phyloP scores from a whole-genome alignment of 768 basidiomycete genomes.

The Leccinum aurantiacum region DNA sequence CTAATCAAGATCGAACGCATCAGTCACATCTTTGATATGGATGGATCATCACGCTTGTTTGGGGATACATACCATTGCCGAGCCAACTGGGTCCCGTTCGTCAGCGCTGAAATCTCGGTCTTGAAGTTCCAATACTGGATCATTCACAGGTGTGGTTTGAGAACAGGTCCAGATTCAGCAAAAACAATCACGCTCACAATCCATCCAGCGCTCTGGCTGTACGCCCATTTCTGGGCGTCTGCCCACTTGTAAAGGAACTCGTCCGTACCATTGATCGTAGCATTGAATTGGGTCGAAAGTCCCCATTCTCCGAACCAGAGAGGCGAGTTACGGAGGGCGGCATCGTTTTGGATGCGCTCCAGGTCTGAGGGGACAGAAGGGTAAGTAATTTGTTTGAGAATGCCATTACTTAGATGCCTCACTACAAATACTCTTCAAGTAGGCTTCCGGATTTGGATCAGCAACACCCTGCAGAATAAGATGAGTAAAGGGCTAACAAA shows the following conservation, averaged over 20 bases:
- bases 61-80: background rate
- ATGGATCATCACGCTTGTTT: background rate
- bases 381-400: background rate
- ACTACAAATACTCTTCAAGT: slow-evolving; percentile 72
- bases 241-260: slow-evolving; percentile 67
- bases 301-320: slow-evolving; percentile 63
- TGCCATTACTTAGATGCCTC: slow-evolving; percentile 22
- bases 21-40: background rate
- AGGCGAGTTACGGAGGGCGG: slow-evolving; percentile 44
- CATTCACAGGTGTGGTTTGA: background rate
- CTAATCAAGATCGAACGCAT: slow-evolving; percentile 33
- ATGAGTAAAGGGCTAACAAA: background rate
- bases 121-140: background rate
- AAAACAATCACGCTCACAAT: slow-evolving; percentile 44
- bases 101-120: background rate
- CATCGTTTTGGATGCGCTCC: slow-evolving; percentile 50
- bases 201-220: slow-evolving; percentile 63
- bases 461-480: slow-evolving; percentile 59
- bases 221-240: slow-evolving; percentile 71
- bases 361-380: slow-evolving; percentile 47
- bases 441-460: slow-evolving; percentile 59
- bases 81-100: background rate
- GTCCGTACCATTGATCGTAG: slow-evolving; percentile 58
- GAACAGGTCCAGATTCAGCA: background rate
- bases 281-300: slow-evolving; percentile 63